Percentiles rank a stretch among this genome's conserved stretches.
Conservation (phyloP, 257 asterid genomes). For the Ehretia macrophylla region DNA sequence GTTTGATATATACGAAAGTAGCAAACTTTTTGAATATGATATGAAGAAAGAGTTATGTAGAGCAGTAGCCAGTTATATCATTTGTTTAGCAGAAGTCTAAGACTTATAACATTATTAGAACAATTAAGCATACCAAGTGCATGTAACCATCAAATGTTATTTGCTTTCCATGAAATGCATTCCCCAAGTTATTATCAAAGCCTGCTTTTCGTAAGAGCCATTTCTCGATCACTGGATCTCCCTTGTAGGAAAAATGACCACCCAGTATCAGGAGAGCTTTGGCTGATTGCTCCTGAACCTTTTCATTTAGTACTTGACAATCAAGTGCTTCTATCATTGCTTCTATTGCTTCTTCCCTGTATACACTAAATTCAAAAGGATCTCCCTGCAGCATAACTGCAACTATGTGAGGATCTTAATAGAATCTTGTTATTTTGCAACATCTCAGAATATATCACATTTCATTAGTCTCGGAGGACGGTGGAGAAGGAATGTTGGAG, state of each 20-base stretch:
- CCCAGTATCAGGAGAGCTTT: slow-evolving; percentile 61
- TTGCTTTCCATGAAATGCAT: slow-evolving; percentile 20
- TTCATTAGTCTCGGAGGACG: not conserved
- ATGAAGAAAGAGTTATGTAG: no score
- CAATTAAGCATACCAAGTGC: slow-evolving; percentile 27
- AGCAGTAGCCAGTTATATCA: no score
- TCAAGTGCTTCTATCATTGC: slow-evolving; percentile 50
- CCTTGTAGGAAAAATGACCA: slow-evolving; percentile 70
- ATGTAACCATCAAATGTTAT: slow-evolving; percentile 9
- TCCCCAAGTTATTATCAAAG: slow-evolving; percentile 26
- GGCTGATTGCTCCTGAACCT: slow-evolving; percentile 50
- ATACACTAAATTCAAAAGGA: slow-evolving; percentile 44
- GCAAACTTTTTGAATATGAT: no score
- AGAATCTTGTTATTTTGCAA: not conserved
- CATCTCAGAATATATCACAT: not conserved
- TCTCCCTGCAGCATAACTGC: slow-evolving; percentile 48
- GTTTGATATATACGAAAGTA: no score
- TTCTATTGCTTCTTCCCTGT: slow-evolving; percentile 75
- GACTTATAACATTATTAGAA: no score
- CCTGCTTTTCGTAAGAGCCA: slow-evolving; percentile 67
- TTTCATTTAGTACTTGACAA: slow-evolving; percentile 44
- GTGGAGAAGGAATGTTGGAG: not conserved
- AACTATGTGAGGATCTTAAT: slow-evolving; percentile 11
- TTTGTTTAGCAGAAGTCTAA: no score
- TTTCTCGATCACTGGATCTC: slow-evolving; percentile 52